Percentiles rank a stretch among this genome's conserved stretches.
These are phyloP conservation scores for Sugiyamaella pinicola DNA, from an alignment of 1,139 yeast species.

Conservation along the genomic window DNA sequence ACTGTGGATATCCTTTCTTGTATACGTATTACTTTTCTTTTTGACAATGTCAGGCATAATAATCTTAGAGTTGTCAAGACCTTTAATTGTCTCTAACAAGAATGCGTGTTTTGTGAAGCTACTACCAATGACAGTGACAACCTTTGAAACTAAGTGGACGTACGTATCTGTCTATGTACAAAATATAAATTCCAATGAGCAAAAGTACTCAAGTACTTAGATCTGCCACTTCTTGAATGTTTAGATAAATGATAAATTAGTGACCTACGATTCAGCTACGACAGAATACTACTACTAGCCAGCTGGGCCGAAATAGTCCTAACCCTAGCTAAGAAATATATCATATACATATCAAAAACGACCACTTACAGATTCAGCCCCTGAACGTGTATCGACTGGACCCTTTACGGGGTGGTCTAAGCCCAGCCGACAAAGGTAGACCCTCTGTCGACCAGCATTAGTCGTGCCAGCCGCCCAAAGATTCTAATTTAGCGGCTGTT, in stretches of 20 bases:
- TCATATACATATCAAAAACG: not conserved
- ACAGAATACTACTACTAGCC: not conserved
- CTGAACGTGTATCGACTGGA: no score
- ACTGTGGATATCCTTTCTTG: not conserved
- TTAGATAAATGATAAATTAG: no score
- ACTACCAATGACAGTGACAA: no score
- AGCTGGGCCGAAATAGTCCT: not conserved
- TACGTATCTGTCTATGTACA: no score
- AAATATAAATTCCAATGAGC: not conserved
- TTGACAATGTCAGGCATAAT: not conserved
- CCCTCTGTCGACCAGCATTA: no score
- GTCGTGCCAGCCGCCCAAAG: constrained; percentile 13
- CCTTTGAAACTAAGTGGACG: no score
- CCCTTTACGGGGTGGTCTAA: no score
- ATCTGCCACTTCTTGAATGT: no score
- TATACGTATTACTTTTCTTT: not conserved
- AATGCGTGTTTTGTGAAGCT: not conserved
- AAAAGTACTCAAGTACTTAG: not conserved
- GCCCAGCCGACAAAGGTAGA: no score
- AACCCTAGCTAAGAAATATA: no score
- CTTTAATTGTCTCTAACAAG: not conserved
- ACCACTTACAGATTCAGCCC: not conserved
- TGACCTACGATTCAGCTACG: not conserved
- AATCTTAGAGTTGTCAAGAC: not conserved
- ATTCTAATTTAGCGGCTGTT: constrained; percentile 39